Base-by-base conservation (phyloP, 805 yeast species). In the Schizosaccharomyces japonicus region DNA sequence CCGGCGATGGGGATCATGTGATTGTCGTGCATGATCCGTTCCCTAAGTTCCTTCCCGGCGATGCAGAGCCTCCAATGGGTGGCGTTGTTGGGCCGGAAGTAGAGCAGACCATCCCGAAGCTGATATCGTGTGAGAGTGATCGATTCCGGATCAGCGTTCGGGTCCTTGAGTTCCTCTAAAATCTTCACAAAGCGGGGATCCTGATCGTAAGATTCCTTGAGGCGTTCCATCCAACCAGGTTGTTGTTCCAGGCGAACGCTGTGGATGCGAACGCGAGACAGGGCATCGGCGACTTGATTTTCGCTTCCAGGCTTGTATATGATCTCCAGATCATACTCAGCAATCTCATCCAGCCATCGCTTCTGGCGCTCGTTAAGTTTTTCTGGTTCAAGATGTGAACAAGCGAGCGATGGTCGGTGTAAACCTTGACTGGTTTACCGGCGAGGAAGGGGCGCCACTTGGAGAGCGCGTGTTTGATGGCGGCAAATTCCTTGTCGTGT, bases 401-500 rank as follows among this genome's bases (percentile, higher is more conserved):
- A 10, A 40, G 10, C 8, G 26, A 15, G 13, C 23, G 26, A 21
- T 48, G 48, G 19, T 49, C 49, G 11, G 48, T 49, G 15, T n/a
- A 6, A 7, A 49, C 19, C 5, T n/a, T 17, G 27, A 49, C 47
- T 15, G 32, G 51, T 4, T 30, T 11, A 11, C 32, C 51, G 7
- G 28, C 25, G 3, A 49, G 36, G 27, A 23, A 36, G 19, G 47
- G 45, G 4, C 49, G 36, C 50, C 50, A 49, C 17, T 49, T 17
- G 36, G 32, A 26, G 11, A 49, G 40, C 3, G 51, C 50, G 5
- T 45, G 34, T 4, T 39, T 21, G 11, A 50, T 42, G 8, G 50
- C 50, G 3, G 11, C 40, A 10, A 45, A 42, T 26, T 49, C 51
- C 30, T 49, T 49, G 15, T 49, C 51, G 7, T 50, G 47, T 5